Conservation (phyloP, 495 filamentous ascomycete species). For the Penicillium maclennaniae region DNA sequence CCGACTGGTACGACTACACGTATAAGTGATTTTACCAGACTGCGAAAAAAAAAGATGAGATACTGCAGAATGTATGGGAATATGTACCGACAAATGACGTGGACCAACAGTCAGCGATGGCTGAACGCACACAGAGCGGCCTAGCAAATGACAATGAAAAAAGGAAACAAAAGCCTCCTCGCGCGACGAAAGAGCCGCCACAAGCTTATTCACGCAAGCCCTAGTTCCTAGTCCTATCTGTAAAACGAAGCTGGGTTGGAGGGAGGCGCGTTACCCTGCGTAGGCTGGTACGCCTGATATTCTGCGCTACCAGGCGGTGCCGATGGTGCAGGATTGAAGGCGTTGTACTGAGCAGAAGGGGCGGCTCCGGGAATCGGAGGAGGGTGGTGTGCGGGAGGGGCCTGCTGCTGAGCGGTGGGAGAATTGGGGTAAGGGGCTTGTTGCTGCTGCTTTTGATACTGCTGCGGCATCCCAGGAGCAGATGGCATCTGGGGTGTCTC, state of each 20-base stretch:
- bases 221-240: slow-evolving; percentile 19
- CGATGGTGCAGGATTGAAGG: slow-evolving; percentile 28
- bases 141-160: slow-evolving; percentile 1
- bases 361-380: slow-evolving; percentile 41
- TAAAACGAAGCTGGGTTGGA: slow-evolving; percentile 45
- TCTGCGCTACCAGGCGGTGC: slow-evolving; percentile 32
- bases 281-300: slow-evolving; percentile 53
- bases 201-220: not conserved
- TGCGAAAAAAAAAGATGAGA: not conserved
- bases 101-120: slow-evolving; percentile 4
- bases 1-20: not conserved
- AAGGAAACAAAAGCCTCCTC: not conserved
- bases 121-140: slow-evolving; percentile 15
- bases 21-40: not conserved
- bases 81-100: slow-evolving; percentile 10
- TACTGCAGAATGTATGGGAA: slow-evolving; percentile 4
- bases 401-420: slow-evolving; percentile 37
- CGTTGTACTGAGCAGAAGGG: slow-evolving; percentile 43
- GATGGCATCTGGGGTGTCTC: slow-evolving; percentile 39
- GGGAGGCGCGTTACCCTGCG: slow-evolving; percentile 29
- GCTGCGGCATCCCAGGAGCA: slow-evolving; percentile 26
- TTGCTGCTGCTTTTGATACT: slow-evolving; percentile 27
- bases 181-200: not conserved
- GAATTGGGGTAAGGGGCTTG: slow-evolving; percentile 46
- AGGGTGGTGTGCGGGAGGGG: slow-evolving; percentile 47